Evolutionary conservation across 2,329 filamentous ascomycete species (phyloP).

Genomic region (Xylariales sp.): DNA sequence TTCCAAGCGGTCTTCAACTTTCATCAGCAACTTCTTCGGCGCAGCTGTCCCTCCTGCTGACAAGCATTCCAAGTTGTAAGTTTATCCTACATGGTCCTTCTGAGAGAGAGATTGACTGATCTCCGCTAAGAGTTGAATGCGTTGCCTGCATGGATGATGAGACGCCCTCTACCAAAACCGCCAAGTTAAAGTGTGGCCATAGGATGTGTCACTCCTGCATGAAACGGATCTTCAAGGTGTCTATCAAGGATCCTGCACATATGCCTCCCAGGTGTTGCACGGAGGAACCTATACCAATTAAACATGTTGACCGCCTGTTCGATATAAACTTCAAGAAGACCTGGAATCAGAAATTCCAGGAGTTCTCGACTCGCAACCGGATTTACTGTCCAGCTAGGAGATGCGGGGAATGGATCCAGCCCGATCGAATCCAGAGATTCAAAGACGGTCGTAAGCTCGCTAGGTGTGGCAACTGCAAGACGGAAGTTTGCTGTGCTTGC

Average conservation of each 20-base stretch:
- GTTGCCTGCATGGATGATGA: constrained; percentile 66
- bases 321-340: constrained; percentile 67
- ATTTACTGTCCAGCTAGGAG: constrained; percentile 70
- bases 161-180: constrained; percentile 55
- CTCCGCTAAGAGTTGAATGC: constrained; percentile 57
- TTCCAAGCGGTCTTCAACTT: constrained; percentile 28
- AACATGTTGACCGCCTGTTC: constrained; percentile 72
- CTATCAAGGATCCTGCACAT: constrained; percentile 68
- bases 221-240: constrained; percentile 68
- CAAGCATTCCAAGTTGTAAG: constrained; percentile 25
- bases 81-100: too few species aligned
- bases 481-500: constrained; percentile 70
- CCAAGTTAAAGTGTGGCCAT: constrained; percentile 73
- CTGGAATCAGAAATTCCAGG: constrained; percentile 78
- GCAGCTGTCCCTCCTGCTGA: constrained; percentile 22
- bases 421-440: constrained; percentile 59
- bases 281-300: constrained; percentile 65
- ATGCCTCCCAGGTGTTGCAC: constrained; percentile 86
- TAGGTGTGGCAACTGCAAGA: constrained; percentile 66
- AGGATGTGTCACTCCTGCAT: constrained; percentile 77
- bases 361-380: constrained; percentile 69
- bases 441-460: constrained; percentile 59
- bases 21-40: constrained; percentile 29
- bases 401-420: constrained; percentile 78
- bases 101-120: constrained; percentile 18